These are phyloP conservation scores for Xylaria sp. DNA, from an alignment of 2,329 filamentous ascomycete species.

Conservation along the genomic window DNA sequence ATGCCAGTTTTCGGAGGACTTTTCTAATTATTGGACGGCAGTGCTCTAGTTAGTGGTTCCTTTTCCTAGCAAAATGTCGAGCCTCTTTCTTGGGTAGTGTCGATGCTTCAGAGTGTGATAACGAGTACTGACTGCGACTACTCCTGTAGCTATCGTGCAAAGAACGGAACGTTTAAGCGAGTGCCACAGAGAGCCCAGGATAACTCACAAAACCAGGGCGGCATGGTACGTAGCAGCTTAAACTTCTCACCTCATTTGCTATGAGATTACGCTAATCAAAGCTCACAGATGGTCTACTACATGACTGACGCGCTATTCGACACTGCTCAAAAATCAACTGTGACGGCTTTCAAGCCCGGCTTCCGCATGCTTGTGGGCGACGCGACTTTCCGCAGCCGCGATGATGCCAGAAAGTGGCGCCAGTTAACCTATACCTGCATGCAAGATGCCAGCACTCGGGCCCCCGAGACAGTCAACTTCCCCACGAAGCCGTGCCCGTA, in stretches of 20 bases:
- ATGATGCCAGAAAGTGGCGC: constrained; percentile 52
- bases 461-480: constrained; percentile 54
- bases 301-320: constrained; percentile 56
- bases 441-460: constrained; percentile 53
- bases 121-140: neutral
- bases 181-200: constrained; percentile 54
- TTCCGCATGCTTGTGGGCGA: constrained; percentile 62
- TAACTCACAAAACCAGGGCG: constrained; percentile 56
- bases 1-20: constrained; percentile 41
- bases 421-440: constrained; percentile 56
- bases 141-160: constrained; percentile 49
- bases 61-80: neutral
- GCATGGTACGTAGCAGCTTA: constrained; percentile 50
- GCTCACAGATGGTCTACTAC: constrained; percentile 57
- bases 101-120: too few relatives aligned
- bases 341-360: constrained; percentile 59
- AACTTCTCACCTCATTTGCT: neutral
- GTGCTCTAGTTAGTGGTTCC: constrained; percentile 43
- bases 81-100: neutral
- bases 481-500: constrained; percentile 53
- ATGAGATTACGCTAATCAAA: constrained; percentile 17
- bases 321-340: constrained; percentile 52
- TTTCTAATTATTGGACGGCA: constrained; percentile 49
- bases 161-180: constrained; percentile 57
- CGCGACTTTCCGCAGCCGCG: constrained; percentile 50